Evolutionary conservation across 441 rosid species (phyloP).

Genomic region (Erysimum pusillum): DNA sequence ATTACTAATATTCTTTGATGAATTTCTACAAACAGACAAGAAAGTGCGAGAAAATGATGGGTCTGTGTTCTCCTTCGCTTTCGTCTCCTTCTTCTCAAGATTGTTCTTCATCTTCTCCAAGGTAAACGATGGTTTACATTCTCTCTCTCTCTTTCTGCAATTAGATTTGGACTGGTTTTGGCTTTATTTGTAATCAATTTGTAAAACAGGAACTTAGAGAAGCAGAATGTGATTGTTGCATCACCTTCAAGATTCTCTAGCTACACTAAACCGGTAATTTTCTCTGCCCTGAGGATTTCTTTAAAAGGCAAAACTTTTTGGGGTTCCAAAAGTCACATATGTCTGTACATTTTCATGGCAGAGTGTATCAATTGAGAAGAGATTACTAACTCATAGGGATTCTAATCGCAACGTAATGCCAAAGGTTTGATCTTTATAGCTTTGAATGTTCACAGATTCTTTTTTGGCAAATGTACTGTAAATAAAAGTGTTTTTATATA

Average conservation of each 20-base stretch:
- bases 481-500: not conserved
- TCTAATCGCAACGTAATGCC: constrained; percentile 30
- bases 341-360: constrained; percentile 30
- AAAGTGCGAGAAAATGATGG: constrained; percentile 52
- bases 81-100: constrained; percentile 53
- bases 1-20: constrained; percentile 22
- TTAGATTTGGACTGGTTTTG: not conserved
- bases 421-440: constrained; percentile 43
- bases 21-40: constrained; percentile 33
- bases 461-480: constrained; percentile 2
- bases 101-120: constrained; percentile 44
- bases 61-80: constrained; percentile 52
- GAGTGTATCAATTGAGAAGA: constrained; percentile 42
- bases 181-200: constrained; percentile 6
- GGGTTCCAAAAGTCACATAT: constrained; percentile 41
- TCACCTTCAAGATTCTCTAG: constrained; percentile 60
- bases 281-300: not conserved
- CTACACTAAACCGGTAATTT: constrained; percentile 53
- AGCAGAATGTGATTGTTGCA: constrained; percentile 50
- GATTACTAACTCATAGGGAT: constrained; percentile 25
- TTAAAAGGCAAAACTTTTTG: constrained; percentile 19
- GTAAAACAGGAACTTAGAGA: constrained; percentile 53
- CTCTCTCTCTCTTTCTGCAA: constrained; percentile 25
- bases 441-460: constrained; percentile 7
- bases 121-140: constrained; percentile 3